Percentiles rank a stretch among this genome's conserved stretches.
phyloP scores from a whole-genome alignment of 768 basidiomycete genomes.

The Termitomyces sp. region DNA sequence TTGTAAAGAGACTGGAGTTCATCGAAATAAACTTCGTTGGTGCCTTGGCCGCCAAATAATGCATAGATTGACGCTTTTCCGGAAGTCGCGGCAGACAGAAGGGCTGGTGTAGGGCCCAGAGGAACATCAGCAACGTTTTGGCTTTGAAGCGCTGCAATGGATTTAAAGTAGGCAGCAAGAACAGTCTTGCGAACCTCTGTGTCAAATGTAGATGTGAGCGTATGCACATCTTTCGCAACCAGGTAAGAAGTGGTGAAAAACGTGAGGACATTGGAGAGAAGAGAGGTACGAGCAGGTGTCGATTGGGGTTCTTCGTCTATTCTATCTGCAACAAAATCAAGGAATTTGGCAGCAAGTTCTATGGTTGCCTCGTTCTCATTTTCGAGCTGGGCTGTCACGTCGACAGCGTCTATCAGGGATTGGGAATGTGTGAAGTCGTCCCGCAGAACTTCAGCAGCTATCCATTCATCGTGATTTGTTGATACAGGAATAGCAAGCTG shows the following conservation, averaged over 20 bases:
- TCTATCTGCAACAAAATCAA: constrained; percentile 67
- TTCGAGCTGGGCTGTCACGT: constrained; percentile 45
- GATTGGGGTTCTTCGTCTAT: constrained; percentile 51
- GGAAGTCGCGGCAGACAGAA: constrained; percentile 55
- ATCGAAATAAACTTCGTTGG: constrained; percentile 97
- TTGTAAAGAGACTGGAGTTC: constrained; percentile 90
- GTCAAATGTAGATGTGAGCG: constrained; percentile 70
- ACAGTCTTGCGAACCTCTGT: constrained; percentile 71
- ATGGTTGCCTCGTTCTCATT: constrained; percentile 58
- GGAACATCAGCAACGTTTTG: constrained; percentile 52
- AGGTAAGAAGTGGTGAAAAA: constrained; percentile 79
- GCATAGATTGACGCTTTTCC: constrained; percentile 78
- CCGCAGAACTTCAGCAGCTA: constrained; percentile 83
- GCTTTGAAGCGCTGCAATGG: constrained; percentile 63
- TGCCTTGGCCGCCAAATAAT: constrained; percentile 96
- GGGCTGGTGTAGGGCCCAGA: constrained; percentile 54
- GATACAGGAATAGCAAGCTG: constrained; percentile 87
- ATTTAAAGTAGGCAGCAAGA: constrained; percentile 73
- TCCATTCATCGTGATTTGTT: constrained; percentile 80
- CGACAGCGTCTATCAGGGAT: constrained; percentile 50
- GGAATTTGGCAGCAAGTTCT: constrained; percentile 79
- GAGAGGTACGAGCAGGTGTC: constrained; percentile 44
- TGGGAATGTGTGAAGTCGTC: constrained; percentile 79
- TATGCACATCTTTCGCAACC: constrained; percentile 69
- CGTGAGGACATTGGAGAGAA: constrained; percentile 71